Evolutionary conservation across 345 rosid genomes (phyloP).

Genomic region (Aethionema arabicum): DNA sequence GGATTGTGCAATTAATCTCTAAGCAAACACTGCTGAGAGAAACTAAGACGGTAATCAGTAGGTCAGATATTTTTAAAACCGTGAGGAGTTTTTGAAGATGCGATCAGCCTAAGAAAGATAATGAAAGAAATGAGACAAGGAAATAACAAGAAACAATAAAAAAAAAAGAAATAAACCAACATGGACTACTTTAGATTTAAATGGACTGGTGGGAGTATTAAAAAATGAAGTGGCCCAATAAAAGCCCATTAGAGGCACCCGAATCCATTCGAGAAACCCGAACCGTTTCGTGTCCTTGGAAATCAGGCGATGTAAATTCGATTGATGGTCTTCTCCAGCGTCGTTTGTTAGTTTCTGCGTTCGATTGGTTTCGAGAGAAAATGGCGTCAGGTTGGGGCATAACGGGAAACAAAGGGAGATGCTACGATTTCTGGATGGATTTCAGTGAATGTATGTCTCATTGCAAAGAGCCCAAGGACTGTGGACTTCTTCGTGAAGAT

Average conservation of each 20-base stretch:
- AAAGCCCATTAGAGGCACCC: slow-evolving; percentile 25
- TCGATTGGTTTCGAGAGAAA: slow-evolving; percentile 46
- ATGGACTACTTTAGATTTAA: too few relatives aligned
- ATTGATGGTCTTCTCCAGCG: too few relatives aligned
- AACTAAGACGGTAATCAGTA: too few relatives aligned
- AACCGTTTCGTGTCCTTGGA: slow-evolving; percentile 9
- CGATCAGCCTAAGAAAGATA: too few relatives aligned
- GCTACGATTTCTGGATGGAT: slow-evolving; percentile 77
- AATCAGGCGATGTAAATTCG: background rate
- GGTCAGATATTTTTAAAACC: too few relatives aligned
- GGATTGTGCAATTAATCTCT: too few relatives aligned
- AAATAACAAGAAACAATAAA: background rate
- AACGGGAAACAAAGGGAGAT: slow-evolving; percentile 87
- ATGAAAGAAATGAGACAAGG: too few relatives aligned
- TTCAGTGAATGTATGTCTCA: slow-evolving; percentile 93
- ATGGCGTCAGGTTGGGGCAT: slow-evolving; percentile 99
- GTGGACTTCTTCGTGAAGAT: slow-evolving; percentile 84
- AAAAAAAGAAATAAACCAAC: background rate
- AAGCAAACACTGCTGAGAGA: too few relatives aligned
- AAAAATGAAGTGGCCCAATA: background rate
- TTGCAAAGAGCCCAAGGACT: slow-evolving; percentile 96
- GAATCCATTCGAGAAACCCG: background rate
- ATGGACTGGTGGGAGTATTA: too few relatives aligned
- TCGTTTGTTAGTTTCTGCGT: background rate
- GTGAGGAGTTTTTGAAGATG: too few relatives aligned